A percentile compares a stretch with the other conserved stretches of the same genome.
phyloP scores from a whole-genome alignment of 2,329 filamentous ascomycete genomes.

The Xylariaceae sp. region DNA sequence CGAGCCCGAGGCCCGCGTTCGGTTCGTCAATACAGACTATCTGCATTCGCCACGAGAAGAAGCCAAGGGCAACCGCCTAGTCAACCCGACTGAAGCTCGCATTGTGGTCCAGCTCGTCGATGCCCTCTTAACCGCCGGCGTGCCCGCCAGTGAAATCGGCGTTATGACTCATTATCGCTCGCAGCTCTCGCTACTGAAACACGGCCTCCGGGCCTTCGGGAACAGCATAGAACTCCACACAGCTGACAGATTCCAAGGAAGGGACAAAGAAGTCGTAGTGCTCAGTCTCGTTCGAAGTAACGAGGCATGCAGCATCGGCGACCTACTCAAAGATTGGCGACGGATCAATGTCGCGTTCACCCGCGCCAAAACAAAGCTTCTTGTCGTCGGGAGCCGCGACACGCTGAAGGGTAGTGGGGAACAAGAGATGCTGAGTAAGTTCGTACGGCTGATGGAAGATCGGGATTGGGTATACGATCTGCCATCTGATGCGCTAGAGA shows the following conservation, averaged over 20 bases:
- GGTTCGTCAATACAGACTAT: conserved; percentile 88
- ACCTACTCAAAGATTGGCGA: conserved; percentile 88
- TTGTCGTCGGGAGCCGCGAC: conserved; percentile 81
- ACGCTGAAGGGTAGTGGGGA: conserved; percentile 77
- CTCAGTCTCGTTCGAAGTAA: conserved; percentile 90
- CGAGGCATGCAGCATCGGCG: conserved; percentile 80
- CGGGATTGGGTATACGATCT: conserved; percentile 83
- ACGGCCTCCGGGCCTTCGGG: conserved; percentile 65
- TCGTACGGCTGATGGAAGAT: conserved; percentile 78
- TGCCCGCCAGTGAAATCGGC: conserved; percentile 79
- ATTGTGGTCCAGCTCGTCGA: conserved; percentile 82
- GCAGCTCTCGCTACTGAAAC: conserved; percentile 82
- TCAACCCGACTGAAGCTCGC: conserved; percentile 82
- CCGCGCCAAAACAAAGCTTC: conserved; percentile 86
- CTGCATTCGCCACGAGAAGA: conserved; percentile 73
- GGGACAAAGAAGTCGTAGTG: conserved; percentile 92
- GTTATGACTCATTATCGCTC: conserved; percentile 97
- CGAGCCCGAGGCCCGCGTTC: conserved; percentile 72
- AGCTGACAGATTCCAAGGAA: conserved; percentile 93
- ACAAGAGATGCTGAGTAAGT: conserved; percentile 77
- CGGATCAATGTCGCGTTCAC: conserved; percentile 97
- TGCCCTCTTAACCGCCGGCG: conserved; percentile 74
- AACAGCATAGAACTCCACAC: conserved; percentile 89
- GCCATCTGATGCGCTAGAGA: conserved; percentile 65
- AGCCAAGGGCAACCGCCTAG: conserved; percentile 81